Evolutionary conservation across 208 protist species (phyloP).

Genomic region (Trypanosoma melophagium): DNA sequence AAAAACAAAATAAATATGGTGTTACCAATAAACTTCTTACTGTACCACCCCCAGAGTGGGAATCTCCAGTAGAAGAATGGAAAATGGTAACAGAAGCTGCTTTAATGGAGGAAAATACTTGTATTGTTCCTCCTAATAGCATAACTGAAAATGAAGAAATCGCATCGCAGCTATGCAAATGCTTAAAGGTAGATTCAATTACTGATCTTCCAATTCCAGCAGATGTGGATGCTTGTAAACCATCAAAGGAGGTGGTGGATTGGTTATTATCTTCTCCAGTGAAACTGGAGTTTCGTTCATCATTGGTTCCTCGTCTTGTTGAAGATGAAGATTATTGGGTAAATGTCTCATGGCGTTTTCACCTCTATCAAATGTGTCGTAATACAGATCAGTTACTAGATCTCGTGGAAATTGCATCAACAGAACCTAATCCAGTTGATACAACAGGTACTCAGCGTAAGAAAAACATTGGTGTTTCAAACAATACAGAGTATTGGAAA

Average conservation of each 20-base stretch:
- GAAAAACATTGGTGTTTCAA: constrained; percentile 7
- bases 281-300: constrained; percentile 37
- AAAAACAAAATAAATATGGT: neutral
- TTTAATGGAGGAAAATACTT: constrained; percentile 40
- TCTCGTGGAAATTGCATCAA: constrained; percentile 32
- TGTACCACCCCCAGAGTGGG: constrained; percentile 33
- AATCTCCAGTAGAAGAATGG: constrained; percentile 46
- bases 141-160: constrained; percentile 22
- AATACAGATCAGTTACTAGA: constrained; percentile 30
- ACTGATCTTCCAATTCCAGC: constrained; percentile 6
- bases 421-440: constrained; percentile 13
- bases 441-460: neutral
- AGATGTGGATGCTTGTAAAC: constrained; percentile 10
- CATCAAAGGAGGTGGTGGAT: constrained; percentile 36
- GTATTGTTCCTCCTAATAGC: constrained; percentile 35
- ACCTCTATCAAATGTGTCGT: constrained; percentile 38
- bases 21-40: constrained; percentile 24
- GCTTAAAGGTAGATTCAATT: constrained; percentile 12
- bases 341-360: constrained; percentile 49
- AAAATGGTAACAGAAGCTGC: constrained; percentile 31
- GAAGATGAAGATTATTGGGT: constrained; percentile 60
- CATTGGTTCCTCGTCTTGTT: constrained; percentile 44
- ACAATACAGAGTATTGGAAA: constrained; percentile 28
- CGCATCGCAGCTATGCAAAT: constrained; percentile 3
- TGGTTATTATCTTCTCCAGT: constrained; percentile 34